Evolutionary conservation across 2,329 filamentous ascomycete species (phyloP), one percentile per base, ranked within the genome.

Genomic region (Didymella glomerata): DNA sequence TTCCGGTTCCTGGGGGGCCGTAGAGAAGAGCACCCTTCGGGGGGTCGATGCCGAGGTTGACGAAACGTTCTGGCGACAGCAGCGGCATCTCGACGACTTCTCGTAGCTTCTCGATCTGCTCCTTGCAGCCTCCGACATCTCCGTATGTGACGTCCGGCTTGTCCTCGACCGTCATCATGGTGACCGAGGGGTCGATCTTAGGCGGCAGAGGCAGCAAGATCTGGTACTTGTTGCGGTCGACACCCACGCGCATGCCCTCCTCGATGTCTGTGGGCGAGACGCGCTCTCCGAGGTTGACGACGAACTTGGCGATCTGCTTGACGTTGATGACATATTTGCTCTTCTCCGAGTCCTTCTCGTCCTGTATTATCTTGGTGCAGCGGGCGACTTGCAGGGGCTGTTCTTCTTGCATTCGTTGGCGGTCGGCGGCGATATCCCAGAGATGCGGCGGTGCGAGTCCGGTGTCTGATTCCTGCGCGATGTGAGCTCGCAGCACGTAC

Each of bases 311-410:
- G 73, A 99, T 99, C 80, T 99, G 95, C 85, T 99, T 99, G 70
- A 99, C 94, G 81, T 99, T 99, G 86, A 99, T 99, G 73, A 99
- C 93, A 83, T 99, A 99, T 88, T 98, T 99, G 87, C 91, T 96
- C 87, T 99, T 99, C 64, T 96, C 91, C 61, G 92, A 85, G 77
- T 98, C 93, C 80, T 95, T 94, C 77, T 97, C 93, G 76, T 98
- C 94, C 62, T 93, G 89, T 70, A 99, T 99, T 78, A 99, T 99
- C 85, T 99, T 99, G 60, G 95, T 99, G 85, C 95, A 99, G 75
- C 95, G 87, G 66, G 95, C 95, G 65, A 99, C 95, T 81, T 99
- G 95, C 70, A 98, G 86, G 42, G 95, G 95, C 75, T 99, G 95
- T 81, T 99, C 95, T 81, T 99, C 95, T 65, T 90, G 89, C 95